Evolutionary conservation across 352 stramenopile genomes (phyloP).

Genomic region (Pythium brassicae): DNA sequence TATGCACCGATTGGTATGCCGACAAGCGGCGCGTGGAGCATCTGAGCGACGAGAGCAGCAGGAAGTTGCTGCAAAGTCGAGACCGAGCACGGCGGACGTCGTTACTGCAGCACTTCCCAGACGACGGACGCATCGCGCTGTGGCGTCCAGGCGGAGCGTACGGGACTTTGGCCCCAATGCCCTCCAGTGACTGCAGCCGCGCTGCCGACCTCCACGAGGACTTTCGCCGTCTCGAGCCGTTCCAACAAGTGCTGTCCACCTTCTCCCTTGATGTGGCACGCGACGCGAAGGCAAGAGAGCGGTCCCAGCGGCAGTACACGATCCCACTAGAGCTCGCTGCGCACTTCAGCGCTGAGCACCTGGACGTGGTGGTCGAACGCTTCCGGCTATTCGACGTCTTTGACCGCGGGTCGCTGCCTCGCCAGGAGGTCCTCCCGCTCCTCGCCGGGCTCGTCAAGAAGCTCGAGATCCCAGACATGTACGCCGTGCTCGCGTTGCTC

Average conservation of each 20-base stretch:
- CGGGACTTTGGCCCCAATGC: not conserved
- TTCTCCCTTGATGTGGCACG: slow-evolving; percentile 21
- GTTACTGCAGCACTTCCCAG: slow-evolving; percentile 13
- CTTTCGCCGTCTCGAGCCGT: slow-evolving; percentile 22
- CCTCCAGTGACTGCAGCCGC: not conserved
- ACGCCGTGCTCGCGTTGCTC: slow-evolving; percentile 28
- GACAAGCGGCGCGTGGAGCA: not conserved
- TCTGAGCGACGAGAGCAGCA: not conserved
- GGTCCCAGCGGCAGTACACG: slow-evolving; percentile 19
- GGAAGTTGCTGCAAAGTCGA: not conserved
- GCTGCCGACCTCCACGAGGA: slow-evolving; percentile 2
- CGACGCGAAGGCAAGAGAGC: slow-evolving; percentile 21
- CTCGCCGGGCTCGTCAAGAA: slow-evolving; percentile 29
- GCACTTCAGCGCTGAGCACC: slow-evolving; percentile 26
- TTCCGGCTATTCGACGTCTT: slow-evolving; percentile 45
- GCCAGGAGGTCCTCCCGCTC: slow-evolving; percentile 35
- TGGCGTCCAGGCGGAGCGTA: slow-evolving; percentile 4
- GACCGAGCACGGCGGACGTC: not conserved
- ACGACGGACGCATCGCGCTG: not conserved
- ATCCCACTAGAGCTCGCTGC: slow-evolving; percentile 21
- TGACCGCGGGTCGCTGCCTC: slow-evolving; percentile 26
- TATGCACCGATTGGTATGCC: not conserved
- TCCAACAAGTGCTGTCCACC: slow-evolving; percentile 34
- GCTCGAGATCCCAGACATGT: slow-evolving; percentile 38
- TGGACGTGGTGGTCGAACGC: slow-evolving; percentile 25